Percentiles rank a stretch among this genome's conserved stretches.
phyloP scores from a whole-genome alignment of 2,329 filamentous ascomycete species.

The Didymella pomorum region DNA sequence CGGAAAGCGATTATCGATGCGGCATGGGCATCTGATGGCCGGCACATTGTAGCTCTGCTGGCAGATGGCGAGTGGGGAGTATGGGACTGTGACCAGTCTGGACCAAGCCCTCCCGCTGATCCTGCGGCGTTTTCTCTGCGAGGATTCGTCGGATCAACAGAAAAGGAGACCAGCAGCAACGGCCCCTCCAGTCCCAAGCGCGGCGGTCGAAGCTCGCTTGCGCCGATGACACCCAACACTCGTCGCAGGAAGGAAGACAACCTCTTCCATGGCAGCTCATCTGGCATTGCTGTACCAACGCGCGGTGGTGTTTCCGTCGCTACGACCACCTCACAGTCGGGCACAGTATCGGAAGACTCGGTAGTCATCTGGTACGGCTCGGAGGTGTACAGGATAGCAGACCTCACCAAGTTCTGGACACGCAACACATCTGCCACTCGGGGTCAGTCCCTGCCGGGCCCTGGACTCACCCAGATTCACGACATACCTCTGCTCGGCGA shows the following conservation, averaged over 20 bases:
- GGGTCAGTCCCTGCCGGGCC: constrained; percentile 51
- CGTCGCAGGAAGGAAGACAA: constrained; percentile 55
- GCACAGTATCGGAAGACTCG: constrained; percentile 53
- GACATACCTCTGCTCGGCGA: constrained; percentile 54
- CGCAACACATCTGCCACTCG: constrained; percentile 49
- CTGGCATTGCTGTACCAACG: constrained; percentile 40
- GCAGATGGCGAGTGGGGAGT: constrained; percentile 62
- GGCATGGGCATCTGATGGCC: constrained; percentile 57
- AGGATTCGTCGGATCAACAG: constrained; percentile 46
- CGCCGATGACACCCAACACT: constrained; percentile 62
- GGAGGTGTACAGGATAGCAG: constrained; percentile 56
- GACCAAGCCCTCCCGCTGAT: constrained; percentile 41
- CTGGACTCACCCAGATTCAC: constrained; percentile 53
- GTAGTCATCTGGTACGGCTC: constrained; percentile 57
- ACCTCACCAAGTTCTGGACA: constrained; percentile 56
- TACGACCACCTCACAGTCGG: constrained; percentile 38
- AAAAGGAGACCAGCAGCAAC: constrained; percentile 31
- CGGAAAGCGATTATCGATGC: constrained; percentile 60
- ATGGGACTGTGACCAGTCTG: constrained; percentile 56
- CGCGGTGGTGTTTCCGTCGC: constrained; percentile 56
- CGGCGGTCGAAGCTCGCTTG: constrained; percentile 50
- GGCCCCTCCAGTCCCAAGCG: constrained; percentile 44
- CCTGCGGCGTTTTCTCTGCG: constrained; percentile 47
- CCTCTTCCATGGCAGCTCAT: constrained; percentile 54
- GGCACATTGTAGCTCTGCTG: constrained; percentile 56